phyloP scores from a whole-genome alignment of 495 filamentous ascomycete genomes.

The Aeminium ludgeri region DNA sequence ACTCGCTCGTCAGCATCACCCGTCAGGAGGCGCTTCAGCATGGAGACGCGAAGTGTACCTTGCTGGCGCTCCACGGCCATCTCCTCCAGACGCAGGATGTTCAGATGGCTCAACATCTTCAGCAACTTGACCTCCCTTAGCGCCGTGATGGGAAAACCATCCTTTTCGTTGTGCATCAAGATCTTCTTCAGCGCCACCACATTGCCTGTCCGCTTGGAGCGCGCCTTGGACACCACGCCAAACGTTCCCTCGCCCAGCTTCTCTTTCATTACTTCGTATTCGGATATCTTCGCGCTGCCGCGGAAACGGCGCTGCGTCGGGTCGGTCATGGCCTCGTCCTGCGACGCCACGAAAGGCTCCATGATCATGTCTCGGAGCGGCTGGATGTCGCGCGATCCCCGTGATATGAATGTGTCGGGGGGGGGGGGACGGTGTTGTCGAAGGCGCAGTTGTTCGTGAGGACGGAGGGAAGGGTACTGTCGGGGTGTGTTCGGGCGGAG shows the following conservation, averaged over 20 bases:
- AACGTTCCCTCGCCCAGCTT: slow-evolving; percentile 98
- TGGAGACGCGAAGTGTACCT: slow-evolving; percentile 16
- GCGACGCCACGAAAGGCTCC: slow-evolving; percentile 19
- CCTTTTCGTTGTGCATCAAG: slow-evolving; percentile 72
- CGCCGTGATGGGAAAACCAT: slow-evolving; percentile 67
- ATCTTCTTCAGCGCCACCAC: slow-evolving; percentile 90
- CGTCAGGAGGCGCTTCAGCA: slow-evolving; percentile 31
- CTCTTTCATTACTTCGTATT: slow-evolving; percentile 63
- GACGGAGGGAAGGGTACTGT: not conserved
- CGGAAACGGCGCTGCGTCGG: slow-evolving; percentile 38
- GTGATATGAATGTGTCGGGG: too few species aligned
- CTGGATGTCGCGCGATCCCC: too few species aligned
- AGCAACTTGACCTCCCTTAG: slow-evolving; percentile 86
- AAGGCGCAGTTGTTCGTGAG: too few species aligned
- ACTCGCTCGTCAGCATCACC: not conserved
- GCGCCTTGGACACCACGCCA: slow-evolving; percentile 87
- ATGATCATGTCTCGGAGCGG: too few species aligned
- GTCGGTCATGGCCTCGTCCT: slow-evolving; percentile 18
- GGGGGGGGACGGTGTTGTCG: too few species aligned
- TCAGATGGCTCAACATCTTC: slow-evolving; percentile 80
- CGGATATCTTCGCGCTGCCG: slow-evolving; percentile 72
- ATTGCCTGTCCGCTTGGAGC: slow-evolving; percentile 51
- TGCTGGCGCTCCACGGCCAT: slow-evolving; percentile 84
- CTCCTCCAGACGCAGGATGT: slow-evolving; percentile 75
- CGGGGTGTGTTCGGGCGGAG: not conserved